These are phyloP conservation scores for Plasmodium chabaudi DNA, from an alignment of 169 alveolate genomes.

Conservation along the genomic window DNA sequence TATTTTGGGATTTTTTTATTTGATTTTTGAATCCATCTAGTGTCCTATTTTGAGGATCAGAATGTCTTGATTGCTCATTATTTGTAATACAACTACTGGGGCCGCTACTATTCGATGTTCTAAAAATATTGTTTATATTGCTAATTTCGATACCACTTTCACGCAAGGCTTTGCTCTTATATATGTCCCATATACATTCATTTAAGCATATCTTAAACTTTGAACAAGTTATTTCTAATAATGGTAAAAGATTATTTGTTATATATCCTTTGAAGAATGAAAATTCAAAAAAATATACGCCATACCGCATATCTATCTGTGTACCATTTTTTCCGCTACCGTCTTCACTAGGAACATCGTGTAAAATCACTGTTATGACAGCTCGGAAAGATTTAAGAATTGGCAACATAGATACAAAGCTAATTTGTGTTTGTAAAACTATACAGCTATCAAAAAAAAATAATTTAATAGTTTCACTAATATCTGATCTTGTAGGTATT, in stretches of 20 bases:
- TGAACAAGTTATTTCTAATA: slow-evolving; percentile 9
- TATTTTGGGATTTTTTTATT: too few species aligned
- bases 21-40: too few species aligned
- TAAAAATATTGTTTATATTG: too few species aligned
- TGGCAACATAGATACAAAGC: slow-evolving; percentile 21
- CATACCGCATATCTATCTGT: slow-evolving; percentile 47
- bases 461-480: slow-evolving; percentile 15
- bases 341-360: slow-evolving; percentile 9
- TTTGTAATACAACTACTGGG: too few species aligned
- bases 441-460: slow-evolving; percentile 31
- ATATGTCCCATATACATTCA: slow-evolving; percentile 10
- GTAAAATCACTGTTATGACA: slow-evolving; percentile 5
- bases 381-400: slow-evolving; percentile 36
- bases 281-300: slow-evolving; percentile 12
- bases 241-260: slow-evolving; percentile 16
- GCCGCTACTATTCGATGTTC: too few species aligned
- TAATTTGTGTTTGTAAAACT: slow-evolving; percentile 9
- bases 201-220: slow-evolving; percentile 14
- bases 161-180: neutral
- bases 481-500: slow-evolving; percentile 49
- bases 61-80: too few species aligned
- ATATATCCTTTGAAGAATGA: slow-evolving; percentile 23
- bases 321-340: neutral
- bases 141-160: neutral
- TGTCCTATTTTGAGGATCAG: too few species aligned